Evolutionary conservation across 202 grass and related monocot species (phyloP).

Genomic region (Brachypodium distachyon): DNA sequence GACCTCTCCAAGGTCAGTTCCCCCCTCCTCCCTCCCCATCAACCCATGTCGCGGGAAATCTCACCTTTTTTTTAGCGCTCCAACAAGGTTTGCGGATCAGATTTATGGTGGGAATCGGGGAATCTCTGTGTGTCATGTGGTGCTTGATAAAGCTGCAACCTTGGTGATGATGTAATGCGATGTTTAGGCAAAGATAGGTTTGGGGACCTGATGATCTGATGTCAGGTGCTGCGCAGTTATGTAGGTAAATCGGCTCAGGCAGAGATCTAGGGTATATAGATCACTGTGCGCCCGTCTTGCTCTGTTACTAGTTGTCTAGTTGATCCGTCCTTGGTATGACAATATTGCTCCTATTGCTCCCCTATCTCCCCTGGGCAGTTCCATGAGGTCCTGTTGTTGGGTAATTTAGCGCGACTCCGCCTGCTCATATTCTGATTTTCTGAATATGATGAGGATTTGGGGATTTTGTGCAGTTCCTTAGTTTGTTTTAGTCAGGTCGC

Average conservation of each 20-base stretch:
- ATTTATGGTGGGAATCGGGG: background rate
- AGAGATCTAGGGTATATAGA: background rate
- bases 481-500: background rate
- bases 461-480: background rate
- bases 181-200: background rate
- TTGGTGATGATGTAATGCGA: background rate
- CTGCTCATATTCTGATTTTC: background rate
- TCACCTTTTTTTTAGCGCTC: background rate
- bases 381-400: background rate
- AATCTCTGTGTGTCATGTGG: background rate
- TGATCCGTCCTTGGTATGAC: background rate
- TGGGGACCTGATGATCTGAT: background rate
- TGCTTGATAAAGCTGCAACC: background rate
- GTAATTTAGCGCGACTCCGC: background rate
- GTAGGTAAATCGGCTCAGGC: background rate
- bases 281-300: background rate
- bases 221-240: background rate
- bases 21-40: background rate
- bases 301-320: background rate
- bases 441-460: background rate
- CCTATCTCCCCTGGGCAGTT: background rate
- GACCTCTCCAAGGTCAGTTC: constrained; percentile 60
- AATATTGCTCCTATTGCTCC: background rate
- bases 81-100: background rate
- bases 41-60: background rate